phyloP scores from a whole-genome alignment of 768 basidiomycete species.

The Tylopilus felleus region DNA sequence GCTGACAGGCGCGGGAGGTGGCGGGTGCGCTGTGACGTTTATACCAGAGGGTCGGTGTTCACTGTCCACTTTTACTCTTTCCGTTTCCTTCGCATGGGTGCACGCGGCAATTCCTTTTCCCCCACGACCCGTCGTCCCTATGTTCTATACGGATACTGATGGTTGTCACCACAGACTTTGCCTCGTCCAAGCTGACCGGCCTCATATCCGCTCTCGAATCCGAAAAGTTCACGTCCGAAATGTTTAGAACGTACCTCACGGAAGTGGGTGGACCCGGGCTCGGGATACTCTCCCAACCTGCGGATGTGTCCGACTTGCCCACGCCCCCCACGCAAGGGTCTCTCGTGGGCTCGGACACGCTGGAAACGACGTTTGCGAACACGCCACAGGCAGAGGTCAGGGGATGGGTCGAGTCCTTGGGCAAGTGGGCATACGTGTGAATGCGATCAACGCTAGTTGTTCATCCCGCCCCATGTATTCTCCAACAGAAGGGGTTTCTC shows the following conservation, averaged over 20 bases:
- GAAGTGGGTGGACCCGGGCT: conserved; percentile 92
- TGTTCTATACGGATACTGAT: not conserved
- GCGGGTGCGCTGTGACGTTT: conserved; percentile 95
- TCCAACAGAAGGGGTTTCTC: not conserved
- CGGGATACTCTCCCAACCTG: conserved; percentile 71
- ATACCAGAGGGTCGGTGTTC: conserved; percentile 79
- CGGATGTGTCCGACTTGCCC: conserved; percentile 11
- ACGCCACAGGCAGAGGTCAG: conserved; percentile 29
- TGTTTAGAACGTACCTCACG: conserved; percentile 65
- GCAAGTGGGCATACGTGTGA: conserved; percentile 41
- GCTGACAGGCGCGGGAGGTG: conserved; percentile 95
- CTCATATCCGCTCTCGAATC: conserved; percentile 55
- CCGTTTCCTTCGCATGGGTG: not conserved
- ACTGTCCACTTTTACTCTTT: not conserved
- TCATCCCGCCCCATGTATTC: not conserved
- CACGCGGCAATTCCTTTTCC: not conserved
- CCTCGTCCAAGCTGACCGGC: conserved; percentile 50
- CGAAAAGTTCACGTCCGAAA: conserved; percentile 32
- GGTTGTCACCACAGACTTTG: conserved; percentile 54
- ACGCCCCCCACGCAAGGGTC: conserved; percentile 26
- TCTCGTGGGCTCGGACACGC: conserved; percentile 5
- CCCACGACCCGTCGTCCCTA: too few relatives aligned
- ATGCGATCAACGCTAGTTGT: not conserved
- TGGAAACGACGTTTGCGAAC: conserved; percentile 25
- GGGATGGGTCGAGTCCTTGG: conserved; percentile 35